phyloP scores from a whole-genome alignment of 352 stramenopile species.

The Paralagenidium karlingii region DNA sequence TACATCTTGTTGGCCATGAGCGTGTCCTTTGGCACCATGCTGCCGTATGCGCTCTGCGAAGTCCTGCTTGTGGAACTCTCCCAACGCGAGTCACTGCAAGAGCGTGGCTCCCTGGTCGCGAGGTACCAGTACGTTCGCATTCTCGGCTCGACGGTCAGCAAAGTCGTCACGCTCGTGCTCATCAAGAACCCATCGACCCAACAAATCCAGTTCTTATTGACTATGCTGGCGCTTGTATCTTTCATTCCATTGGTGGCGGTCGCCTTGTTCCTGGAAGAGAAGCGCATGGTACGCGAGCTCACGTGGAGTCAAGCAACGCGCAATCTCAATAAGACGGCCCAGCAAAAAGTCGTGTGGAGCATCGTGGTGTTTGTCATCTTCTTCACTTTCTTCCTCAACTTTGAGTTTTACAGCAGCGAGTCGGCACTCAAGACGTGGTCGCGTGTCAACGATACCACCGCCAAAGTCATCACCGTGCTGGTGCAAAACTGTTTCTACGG shows the following conservation, averaged over 20 bases:
- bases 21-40: too few species aligned
- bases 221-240: too few species aligned
- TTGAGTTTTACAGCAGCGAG: slow-evolving; percentile 38
- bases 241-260: too few species aligned
- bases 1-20: too few species aligned
- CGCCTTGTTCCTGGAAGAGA: slow-evolving; percentile 39
- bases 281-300: slow-evolving; percentile 41
- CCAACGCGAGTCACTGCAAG: slow-evolving; percentile 16
- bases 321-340: slow-evolving; percentile 40
- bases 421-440: slow-evolving; percentile 26
- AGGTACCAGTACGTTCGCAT: slow-evolving; percentile 27
- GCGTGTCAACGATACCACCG: slow-evolving; percentile 21
- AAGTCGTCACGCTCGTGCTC: slow-evolving; percentile 27
- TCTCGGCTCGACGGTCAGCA: slow-evolving; percentile 23
- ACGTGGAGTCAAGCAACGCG: slow-evolving; percentile 34
- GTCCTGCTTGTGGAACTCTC: slow-evolving; percentile 41
- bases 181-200: slow-evolving; percentile 14
- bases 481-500: background rate
- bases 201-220: too few species aligned
- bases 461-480: too few species aligned
- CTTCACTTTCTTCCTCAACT: slow-evolving; percentile 36
- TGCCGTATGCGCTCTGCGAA: too few species aligned
- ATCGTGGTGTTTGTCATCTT: slow-evolving; percentile 43
- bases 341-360: slow-evolving; percentile 24
- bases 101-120: slow-evolving; percentile 27